phyloP scores from a whole-genome alignment of 257 asterid species.

The Coffea eugenioides region DNA sequence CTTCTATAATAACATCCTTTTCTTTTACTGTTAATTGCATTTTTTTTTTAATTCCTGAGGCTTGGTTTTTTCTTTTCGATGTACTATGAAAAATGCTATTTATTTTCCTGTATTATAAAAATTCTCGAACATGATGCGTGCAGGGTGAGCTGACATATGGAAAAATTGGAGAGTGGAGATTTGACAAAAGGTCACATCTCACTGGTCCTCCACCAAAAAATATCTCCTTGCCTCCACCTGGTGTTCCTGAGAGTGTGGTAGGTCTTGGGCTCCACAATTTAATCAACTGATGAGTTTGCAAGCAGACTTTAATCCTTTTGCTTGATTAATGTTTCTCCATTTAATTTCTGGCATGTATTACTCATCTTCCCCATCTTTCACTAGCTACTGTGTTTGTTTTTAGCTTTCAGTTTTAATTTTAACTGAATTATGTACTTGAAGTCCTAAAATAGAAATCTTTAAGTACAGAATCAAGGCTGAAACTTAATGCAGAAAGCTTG shows the following conservation, averaged over 20 bases:
- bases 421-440: background rate
- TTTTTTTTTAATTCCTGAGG: background rate
- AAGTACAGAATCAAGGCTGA: background rate
- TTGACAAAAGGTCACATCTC: constrained; percentile 52
- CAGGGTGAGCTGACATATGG: constrained; percentile 64
- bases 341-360: too few relatives aligned
- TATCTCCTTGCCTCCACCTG: constrained; percentile 61
- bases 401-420: background rate
- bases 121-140: background rate
- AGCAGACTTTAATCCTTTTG: background rate
- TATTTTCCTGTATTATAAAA: background rate
- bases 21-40: background rate
- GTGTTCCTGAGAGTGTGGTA: constrained; percentile 74
- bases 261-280: background rate
- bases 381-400: background rate
- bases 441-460: background rate
- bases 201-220: constrained; percentile 51
- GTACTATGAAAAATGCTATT: background rate
- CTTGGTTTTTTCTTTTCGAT: background rate
- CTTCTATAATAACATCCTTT: background rate
- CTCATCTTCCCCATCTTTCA: background rate
- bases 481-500: background rate
- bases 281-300: background rate
- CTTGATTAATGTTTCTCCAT: background rate
- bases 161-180: constrained; percentile 58